Evolutionary conservation across 768 basidiomycete species (phyloP).

Genomic region (Hericium coralloides): DNA sequence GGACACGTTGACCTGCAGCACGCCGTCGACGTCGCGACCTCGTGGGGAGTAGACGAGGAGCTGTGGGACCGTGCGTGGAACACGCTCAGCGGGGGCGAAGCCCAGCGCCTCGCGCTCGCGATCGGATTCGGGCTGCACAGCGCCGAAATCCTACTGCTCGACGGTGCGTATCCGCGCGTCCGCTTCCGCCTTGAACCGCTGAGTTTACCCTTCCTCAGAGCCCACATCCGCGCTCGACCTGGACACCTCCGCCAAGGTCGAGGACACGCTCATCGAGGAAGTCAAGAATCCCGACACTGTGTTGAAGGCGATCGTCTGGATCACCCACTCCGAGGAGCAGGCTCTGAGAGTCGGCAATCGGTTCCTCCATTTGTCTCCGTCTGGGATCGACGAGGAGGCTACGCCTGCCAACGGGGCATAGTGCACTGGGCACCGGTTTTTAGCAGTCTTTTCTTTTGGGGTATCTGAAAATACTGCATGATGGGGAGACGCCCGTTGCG

Average conservation of each 20-base stretch:
- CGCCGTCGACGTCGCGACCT: conserved; percentile 42
- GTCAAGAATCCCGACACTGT: conserved; percentile 37
- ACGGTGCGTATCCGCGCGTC: conserved; percentile 37
- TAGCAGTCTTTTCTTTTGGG: background rate
- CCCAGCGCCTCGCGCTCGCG: conserved; percentile 75
- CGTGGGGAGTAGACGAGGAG: conserved; percentile 58
- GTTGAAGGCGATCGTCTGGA: conserved; percentile 76
- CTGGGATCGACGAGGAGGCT: conserved; percentile 19
- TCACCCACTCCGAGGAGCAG: conserved; percentile 82
- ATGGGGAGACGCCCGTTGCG: too few relatives aligned
- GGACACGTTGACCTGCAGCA: conserved; percentile 12
- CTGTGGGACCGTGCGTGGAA: conserved; percentile 80
- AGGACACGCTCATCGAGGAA: conserved; percentile 46
- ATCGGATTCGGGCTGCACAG: conserved; percentile 63
- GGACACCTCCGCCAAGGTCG: conserved; percentile 55
- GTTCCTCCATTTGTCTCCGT: conserved; percentile 35
- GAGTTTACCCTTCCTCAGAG: conserved; percentile 35
- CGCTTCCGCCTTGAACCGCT: background rate
- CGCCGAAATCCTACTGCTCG: conserved; percentile 72
- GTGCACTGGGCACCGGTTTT: background rate
- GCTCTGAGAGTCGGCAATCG: conserved; percentile 65
- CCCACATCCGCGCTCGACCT: conserved; percentile 86
- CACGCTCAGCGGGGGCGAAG: conserved; percentile 78
- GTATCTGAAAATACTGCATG: background rate
- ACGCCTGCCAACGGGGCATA: background rate